Conservation (phyloP, 305 asterid species). For the Fraxinus paxiana region DNA sequence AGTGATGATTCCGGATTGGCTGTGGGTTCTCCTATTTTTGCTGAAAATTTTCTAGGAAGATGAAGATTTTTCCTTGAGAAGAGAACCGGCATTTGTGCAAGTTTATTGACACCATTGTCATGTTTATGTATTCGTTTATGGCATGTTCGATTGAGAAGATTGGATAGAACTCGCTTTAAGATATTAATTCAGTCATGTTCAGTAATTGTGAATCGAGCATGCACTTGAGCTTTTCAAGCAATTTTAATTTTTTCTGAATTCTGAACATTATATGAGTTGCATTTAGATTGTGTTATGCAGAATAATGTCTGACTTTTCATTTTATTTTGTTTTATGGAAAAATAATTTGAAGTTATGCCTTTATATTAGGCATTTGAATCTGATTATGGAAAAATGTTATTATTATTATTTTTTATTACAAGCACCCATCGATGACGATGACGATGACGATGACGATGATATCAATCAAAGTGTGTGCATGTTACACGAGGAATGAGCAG, state of each 20-base stretch:
- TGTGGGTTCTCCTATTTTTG: slow-evolving; percentile 64
- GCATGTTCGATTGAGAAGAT: neutral
- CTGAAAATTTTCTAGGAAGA: slow-evolving; percentile 63
- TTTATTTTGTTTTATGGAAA: slow-evolving; percentile 4
- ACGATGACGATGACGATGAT: neutral
- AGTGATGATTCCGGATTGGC: slow-evolving; percentile 76
- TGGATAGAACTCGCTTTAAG: neutral
- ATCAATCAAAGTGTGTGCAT: neutral
- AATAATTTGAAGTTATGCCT: neutral
- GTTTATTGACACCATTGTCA: slow-evolving; percentile 19
- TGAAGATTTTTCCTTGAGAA: slow-evolving; percentile 19
- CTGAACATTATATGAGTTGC: neutral
- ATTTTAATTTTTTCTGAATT: neutral
- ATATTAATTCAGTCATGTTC: neutral
- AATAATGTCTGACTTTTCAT: neutral
- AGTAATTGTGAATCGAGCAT: neutral
- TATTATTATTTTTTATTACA: neutral
- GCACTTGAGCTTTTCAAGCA: too few relatives aligned
- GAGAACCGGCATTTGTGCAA: neutral
- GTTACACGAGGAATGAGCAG: neutral
- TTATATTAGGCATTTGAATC: neutral
- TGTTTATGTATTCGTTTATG: neutral
- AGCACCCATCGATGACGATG: neutral
- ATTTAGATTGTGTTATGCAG: slow-evolving; percentile 12
- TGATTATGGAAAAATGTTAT: neutral